These are phyloP conservation scores for Entrophospora sp. DNA, from an alignment of 192 early-diverging fungal species.

Conservation along the genomic window DNA sequence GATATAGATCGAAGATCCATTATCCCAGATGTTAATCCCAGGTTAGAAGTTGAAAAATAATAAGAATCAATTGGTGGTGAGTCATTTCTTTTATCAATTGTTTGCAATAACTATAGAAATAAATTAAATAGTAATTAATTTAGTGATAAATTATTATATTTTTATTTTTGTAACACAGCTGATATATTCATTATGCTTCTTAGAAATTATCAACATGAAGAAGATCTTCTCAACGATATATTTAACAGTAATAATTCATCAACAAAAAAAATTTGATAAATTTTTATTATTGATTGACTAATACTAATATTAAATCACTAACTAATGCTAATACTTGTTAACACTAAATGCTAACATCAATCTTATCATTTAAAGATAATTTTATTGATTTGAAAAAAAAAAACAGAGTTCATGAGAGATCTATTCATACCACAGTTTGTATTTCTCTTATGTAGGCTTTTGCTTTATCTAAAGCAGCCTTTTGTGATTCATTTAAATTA, in stretches of 20 bases:
- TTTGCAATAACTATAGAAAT: constrained; percentile 17
- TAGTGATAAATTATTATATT: not conserved
- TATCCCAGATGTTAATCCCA: constrained; percentile 22
- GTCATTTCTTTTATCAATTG: constrained; percentile 5
- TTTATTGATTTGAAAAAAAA: too few species aligned
- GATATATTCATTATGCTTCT: not conserved
- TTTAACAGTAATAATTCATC: too few species aligned
- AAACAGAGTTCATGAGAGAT: too few species aligned
- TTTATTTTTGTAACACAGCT: not conserved
- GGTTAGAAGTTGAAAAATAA: constrained; percentile 21
- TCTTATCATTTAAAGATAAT: too few species aligned
- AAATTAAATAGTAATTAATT: not conserved
- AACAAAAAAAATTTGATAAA: too few species aligned
- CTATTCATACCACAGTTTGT: constrained; percentile 17
- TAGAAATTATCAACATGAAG: too few species aligned
- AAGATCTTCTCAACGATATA: too few species aligned
- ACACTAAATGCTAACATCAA: too few species aligned
- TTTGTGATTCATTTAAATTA: constrained; percentile 24
- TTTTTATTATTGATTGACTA: too few species aligned
- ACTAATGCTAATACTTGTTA: too few species aligned
- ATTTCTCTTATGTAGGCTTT: constrained; percentile 23
- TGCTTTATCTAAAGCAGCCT: constrained; percentile 20
- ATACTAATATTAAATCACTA: too few species aligned
- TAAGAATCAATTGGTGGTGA: constrained; percentile 13
- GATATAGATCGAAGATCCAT: constrained; percentile 27